Percentiles rank a stretch among this genome's conserved stretches.
These are phyloP conservation scores for Colletotrichum paranaense DNA, from an alignment of 2,329 filamentous ascomycete genomes.

Conservation along the genomic window DNA sequence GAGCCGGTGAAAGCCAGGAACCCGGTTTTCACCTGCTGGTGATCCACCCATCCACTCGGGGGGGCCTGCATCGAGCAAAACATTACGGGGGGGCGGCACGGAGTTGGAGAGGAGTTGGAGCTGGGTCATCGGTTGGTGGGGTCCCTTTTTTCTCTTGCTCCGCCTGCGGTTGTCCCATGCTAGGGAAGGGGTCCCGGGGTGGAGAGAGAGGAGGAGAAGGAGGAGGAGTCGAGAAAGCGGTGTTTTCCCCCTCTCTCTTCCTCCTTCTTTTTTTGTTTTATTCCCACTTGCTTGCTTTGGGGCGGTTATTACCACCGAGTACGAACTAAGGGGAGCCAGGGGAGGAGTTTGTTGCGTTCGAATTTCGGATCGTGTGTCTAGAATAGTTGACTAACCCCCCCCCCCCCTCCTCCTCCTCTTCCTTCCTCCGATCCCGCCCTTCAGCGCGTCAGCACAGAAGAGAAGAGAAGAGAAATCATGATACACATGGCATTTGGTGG, in stretches of 20 bases:
- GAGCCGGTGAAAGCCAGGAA: slow-evolving; percentile 96
- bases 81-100: slow-evolving; percentile 4
- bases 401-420: not conserved
- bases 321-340: slow-evolving; percentile 8
- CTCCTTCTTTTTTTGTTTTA: not conserved
- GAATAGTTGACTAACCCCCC: slow-evolving; percentile 2
- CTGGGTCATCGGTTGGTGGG: slow-evolving; percentile 15
- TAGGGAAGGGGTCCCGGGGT: slow-evolving; percentile 6
- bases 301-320: slow-evolving; percentile 14
- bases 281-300: not conserved
- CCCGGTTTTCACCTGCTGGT: slow-evolving; percentile 98
- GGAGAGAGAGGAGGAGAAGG: not conserved
- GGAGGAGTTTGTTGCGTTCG: slow-evolving; percentile 14
- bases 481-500: slow-evolving; percentile 20
- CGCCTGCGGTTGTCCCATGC: slow-evolving; percentile 7
- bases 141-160: slow-evolving; percentile 1
- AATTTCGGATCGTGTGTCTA: slow-evolving; percentile 13
- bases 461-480: not conserved
- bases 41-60: slow-evolving; percentile 41
- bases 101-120: slow-evolving; percentile 16
- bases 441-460: slow-evolving; percentile 17
- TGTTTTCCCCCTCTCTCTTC: not conserved
- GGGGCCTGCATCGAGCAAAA: slow-evolving; percentile 20
- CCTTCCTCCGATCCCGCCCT: not conserved
- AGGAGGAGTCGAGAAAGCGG: not conserved